Percentiles rank a stretch among this genome's conserved stretches.
These are phyloP conservation scores for Chrysopogon serrulatus DNA, from an alignment of 176 grass and related monocot genomes.

Conservation along the genomic window DNA sequence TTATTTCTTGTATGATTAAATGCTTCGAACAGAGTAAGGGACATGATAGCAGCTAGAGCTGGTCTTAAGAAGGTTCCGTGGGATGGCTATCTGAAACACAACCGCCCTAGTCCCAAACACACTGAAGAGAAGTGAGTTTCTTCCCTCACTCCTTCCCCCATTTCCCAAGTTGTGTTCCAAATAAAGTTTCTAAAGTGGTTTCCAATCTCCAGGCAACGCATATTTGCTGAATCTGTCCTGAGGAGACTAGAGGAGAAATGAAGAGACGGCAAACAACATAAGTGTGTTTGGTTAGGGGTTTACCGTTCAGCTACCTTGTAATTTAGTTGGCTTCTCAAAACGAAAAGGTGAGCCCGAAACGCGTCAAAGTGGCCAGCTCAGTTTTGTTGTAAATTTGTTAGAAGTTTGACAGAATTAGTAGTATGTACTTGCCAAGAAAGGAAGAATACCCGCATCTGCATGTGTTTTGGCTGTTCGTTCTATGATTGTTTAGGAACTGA, in stretches of 20 bases:
- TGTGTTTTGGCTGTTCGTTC: not conserved
- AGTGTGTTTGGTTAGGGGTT: constrained; percentile 1
- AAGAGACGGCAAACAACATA: not conserved
- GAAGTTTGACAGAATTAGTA: constrained; percentile 9
- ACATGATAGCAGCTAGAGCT: constrained; percentile 96
- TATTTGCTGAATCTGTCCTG: constrained; percentile 89
- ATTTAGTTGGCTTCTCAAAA: not conserved
- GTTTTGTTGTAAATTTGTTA: constrained; percentile 57
- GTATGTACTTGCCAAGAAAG: not conserved
- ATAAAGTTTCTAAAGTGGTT: constrained; percentile 13
- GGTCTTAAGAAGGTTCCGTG: constrained; percentile 96
- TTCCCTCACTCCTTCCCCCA: not conserved
- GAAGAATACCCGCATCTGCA: not conserved
- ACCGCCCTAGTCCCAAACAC: constrained; percentile 92
- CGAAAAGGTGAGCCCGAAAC: not conserved
- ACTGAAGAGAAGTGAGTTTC: constrained; percentile 79
- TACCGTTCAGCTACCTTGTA: constrained; percentile 5
- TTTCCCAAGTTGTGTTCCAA: not conserved
- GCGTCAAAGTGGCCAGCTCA: constrained; percentile 13
- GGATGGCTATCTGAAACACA: constrained; percentile 98
- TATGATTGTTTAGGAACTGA: constrained; percentile 5
- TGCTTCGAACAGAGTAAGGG: constrained; percentile 69
- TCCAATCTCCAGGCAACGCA: constrained; percentile 81
- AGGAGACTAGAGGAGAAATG: constrained; percentile 67
- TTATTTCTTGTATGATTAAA: constrained; percentile 17